Conservation (phyloP, 2,329 filamentous ascomycete genomes). For the Ilyonectria mors-panacis region DNA sequence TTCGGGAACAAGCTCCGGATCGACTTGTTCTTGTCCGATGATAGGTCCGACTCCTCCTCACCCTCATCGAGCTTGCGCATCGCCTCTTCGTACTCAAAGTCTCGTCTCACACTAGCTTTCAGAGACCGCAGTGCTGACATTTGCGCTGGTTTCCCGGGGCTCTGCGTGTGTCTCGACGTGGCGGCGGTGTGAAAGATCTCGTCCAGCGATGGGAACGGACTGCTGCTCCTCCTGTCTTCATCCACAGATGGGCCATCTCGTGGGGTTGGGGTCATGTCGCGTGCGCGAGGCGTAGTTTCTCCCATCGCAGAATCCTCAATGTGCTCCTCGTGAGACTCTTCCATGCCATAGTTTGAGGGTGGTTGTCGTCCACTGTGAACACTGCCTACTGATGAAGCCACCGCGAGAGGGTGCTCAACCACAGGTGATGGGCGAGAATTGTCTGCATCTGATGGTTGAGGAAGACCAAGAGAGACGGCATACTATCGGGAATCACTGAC, state of each 20-base stretch:
- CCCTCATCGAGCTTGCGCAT: constrained; percentile 60
- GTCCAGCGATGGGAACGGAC: constrained; percentile 54
- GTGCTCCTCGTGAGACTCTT: constrained; percentile 46
- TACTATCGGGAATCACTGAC: constrained; percentile 44
- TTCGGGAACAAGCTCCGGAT: constrained; percentile 51
- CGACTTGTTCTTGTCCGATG: constrained; percentile 44
- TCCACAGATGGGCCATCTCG: constrained; percentile 34
- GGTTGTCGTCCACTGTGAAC: constrained; percentile 65
- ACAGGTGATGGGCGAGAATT: not conserved
- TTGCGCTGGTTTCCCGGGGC: constrained; percentile 48
- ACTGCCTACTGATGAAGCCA: constrained; percentile 54
- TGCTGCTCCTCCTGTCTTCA: constrained; percentile 52
- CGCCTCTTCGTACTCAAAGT: constrained; percentile 60
- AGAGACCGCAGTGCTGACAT: constrained; percentile 46
- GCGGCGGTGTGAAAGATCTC: constrained; percentile 60
- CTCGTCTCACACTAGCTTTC: constrained; percentile 45
- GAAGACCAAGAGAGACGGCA: constrained; percentile 34
- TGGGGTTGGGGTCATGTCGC: constrained; percentile 29
- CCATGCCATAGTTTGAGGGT: constrained; percentile 57
- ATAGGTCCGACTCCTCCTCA: constrained; percentile 48
- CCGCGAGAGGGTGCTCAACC: constrained; percentile 28
- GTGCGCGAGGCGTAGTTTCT: constrained; percentile 39
- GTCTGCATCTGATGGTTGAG: constrained; percentile 26
- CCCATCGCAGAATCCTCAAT: constrained; percentile 42
- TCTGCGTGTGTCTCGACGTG: constrained; percentile 56